phyloP scores from a whole-genome alignment of 805 yeast species.

The Pichia heedii region DNA sequence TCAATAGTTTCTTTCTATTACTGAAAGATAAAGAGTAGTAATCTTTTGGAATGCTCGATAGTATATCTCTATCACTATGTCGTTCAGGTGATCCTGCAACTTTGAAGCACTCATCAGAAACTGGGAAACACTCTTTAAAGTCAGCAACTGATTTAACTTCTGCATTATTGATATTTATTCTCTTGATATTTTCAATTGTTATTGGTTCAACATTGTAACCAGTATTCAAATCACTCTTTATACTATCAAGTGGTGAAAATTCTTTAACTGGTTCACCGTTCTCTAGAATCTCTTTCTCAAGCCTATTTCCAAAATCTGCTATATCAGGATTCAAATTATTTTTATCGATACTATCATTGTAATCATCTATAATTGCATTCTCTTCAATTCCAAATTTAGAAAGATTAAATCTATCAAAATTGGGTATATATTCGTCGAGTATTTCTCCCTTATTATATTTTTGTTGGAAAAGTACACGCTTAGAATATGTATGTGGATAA shows the following conservation, averaged over 20 bases:
- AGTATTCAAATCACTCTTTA: not conserved
- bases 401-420: conserved; percentile 33
- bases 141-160: not conserved
- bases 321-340: not conserved
- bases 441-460: conserved; percentile 32
- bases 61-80: conserved; percentile 32
- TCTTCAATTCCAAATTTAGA: conserved; percentile 15
- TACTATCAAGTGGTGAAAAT: not conserved
- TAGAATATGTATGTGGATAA: not conserved
- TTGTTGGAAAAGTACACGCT: not conserved
- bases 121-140: conserved; percentile 6
- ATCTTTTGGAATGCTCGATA: conserved; percentile 39
- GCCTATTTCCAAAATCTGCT: not conserved
- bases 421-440: conserved; percentile 74
- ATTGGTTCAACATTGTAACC: conserved; percentile 15
- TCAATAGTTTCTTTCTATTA: conserved; percentile 33
- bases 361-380: conserved; percentile 1
- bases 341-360: conserved; percentile 1
- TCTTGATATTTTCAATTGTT: conserved; percentile 20
- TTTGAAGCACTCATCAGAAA: conserved; percentile 16
- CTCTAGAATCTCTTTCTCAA: no score
- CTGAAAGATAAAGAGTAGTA: conserved; percentile 45
- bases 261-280: no score
- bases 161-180: not conserved
- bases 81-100: conserved; percentile 26